Evolutionary conservation across 1,284 basidiomycete species (phyloP).

Genomic region (Lentinus polychrous): DNA sequence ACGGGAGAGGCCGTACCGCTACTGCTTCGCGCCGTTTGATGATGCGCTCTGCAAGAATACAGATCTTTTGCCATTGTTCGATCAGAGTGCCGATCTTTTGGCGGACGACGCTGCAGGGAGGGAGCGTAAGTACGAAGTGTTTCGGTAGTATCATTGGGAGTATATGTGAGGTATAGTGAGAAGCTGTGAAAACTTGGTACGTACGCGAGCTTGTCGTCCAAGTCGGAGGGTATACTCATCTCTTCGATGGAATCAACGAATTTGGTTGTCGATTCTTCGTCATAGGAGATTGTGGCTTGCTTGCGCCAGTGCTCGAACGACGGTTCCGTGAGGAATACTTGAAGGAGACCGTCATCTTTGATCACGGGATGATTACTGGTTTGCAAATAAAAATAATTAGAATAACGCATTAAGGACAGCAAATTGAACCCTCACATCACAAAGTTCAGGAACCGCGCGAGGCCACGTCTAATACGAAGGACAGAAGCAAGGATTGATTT

Average conservation of each 20-base stretch:
- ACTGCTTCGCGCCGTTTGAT: conserved; percentile 82
- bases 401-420: not conserved
- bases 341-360: conserved; percentile 77
- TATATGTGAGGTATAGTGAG: not conserved
- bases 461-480: conserved; percentile 52
- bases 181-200: conserved; percentile 20
- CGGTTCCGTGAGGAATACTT: conserved; percentile 74
- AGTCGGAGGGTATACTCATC: conserved; percentile 86
- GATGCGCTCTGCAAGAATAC: conserved; percentile 76
- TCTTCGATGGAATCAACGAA: conserved; percentile 80
- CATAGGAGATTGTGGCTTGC: conserved; percentile 59
- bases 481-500: not conserved
- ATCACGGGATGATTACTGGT: conserved; percentile 84
- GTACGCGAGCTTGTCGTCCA: conserved; percentile 82
- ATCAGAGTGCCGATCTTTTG: conserved; percentile 68
- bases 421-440: conserved; percentile 47
- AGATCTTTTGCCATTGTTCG: conserved; percentile 88
- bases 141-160: too few species aligned
- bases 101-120: conserved; percentile 64
- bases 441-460: conserved; percentile 77
- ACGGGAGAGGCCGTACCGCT: conserved; percentile 71
- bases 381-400: conserved; percentile 6
- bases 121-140: too few species aligned
- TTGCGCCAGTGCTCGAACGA: conserved; percentile 87
- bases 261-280: conserved; percentile 83